These are phyloP conservation scores for Xylariaceae sp. DNA, from an alignment of 2,329 filamentous ascomycete species.

Conservation along the genomic window DNA sequence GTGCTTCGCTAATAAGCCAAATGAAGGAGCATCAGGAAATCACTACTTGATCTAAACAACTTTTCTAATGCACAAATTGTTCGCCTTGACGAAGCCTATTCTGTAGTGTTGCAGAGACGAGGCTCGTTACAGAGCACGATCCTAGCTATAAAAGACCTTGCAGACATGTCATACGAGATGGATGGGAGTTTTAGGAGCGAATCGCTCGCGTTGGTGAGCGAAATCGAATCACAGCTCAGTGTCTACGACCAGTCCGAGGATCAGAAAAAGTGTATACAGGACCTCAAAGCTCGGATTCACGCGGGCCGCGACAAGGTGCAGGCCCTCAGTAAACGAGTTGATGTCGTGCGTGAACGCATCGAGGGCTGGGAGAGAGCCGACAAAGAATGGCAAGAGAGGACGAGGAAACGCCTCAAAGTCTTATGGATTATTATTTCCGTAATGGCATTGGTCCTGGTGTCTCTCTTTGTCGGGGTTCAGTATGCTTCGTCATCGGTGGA, in stretches of 20 bases:
- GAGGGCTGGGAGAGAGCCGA: slow-evolving; percentile 73
- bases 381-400: slow-evolving; percentile 71
- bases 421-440: slow-evolving; percentile 67
- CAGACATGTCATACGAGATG: slow-evolving; percentile 63
- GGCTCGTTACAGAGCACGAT: slow-evolving; percentile 69
- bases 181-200: slow-evolving; percentile 66
- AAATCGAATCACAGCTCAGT: slow-evolving; percentile 67
- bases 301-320: slow-evolving; percentile 65
- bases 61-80: slow-evolving; percentile 69
- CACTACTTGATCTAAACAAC: slow-evolving; percentile 60
- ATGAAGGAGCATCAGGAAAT: slow-evolving; percentile 58
- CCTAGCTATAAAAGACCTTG: slow-evolving; percentile 69
- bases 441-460: slow-evolving; percentile 54
- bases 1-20: slow-evolving; percentile 33
- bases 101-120: slow-evolving; percentile 73
- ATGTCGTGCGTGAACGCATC: slow-evolving; percentile 67
- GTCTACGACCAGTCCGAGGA: slow-evolving; percentile 67
- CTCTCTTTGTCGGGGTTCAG: slow-evolving; percentile 50
- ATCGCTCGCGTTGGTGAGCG: slow-evolving; percentile 62
- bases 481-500: slow-evolving; percentile 39
- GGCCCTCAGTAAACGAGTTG: slow-evolving; percentile 67
- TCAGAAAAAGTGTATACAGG: slow-evolving; percentile 68
- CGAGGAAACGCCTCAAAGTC: slow-evolving; percentile 65
- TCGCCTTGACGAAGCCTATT: slow-evolving; percentile 76
- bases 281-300: slow-evolving; percentile 67